Conservation (phyloP, 176 grass and related monocot species). For the Neostapfia colusana region DNA sequence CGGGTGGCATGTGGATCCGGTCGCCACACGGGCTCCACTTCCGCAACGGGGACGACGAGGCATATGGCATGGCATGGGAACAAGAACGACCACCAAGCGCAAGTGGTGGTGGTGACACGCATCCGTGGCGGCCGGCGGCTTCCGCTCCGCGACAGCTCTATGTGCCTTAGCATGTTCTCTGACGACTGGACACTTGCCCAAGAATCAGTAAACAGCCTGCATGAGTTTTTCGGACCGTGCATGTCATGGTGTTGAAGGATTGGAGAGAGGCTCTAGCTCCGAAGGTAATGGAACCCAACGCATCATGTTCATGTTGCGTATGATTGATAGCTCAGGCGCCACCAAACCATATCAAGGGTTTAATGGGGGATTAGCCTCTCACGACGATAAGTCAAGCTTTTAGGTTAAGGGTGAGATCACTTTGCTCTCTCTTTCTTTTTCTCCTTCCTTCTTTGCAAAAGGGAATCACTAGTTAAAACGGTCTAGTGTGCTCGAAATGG, state of each 20-base stretch:
- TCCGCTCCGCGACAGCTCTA: not conserved
- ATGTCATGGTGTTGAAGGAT: not conserved
- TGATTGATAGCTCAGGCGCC: conserved; percentile 18
- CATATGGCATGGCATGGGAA: conserved; percentile 16
- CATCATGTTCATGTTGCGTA: not conserved
- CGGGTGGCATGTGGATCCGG: conserved; percentile 32
- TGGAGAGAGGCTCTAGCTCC: conserved; percentile 2
- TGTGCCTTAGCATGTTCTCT: not conserved
- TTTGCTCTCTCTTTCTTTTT: not conserved
- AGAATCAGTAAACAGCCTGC: not conserved
- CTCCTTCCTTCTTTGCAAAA: not conserved
- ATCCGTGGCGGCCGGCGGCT: not conserved
- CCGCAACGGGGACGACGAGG: not conserved
- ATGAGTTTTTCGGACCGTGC: not conserved
- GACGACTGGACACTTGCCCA: not conserved
- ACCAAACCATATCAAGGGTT: conserved; percentile 12
- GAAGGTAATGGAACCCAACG: conserved; percentile 3
- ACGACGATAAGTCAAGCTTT: conserved; percentile 40
- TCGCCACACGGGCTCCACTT: not conserved
- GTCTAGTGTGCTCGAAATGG: not conserved
- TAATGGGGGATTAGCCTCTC: conserved; percentile 23
- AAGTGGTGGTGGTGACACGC: not conserved
- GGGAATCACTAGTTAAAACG: not conserved
- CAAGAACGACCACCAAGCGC: not conserved
- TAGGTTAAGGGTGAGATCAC: conserved; percentile 34